A percentile compares a stretch with the other conserved stretches of the same genome.
phyloP scores from a whole-genome alignment of 169 alveolate genomes.

The Plasmodium vinckei region DNA sequence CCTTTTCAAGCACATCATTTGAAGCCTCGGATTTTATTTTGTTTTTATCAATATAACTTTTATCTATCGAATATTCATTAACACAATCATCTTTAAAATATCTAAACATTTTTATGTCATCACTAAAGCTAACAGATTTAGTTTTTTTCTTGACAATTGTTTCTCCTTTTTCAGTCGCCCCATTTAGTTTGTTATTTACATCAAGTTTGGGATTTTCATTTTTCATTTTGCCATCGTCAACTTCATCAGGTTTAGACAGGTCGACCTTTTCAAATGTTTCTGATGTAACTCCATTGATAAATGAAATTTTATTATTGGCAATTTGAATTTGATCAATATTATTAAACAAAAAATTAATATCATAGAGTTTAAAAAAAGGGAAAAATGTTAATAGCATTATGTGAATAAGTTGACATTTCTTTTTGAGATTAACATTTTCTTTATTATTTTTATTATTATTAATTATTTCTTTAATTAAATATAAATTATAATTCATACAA shows the following conservation, averaged over 20 bases:
- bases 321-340: conserved; percentile 22
- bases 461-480: conserved; percentile 24
- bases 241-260: background rate
- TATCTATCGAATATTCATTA: background rate
- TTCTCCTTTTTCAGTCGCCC: background rate
- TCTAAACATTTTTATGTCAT: conserved; percentile 12
- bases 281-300: background rate
- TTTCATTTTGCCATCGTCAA: background rate
- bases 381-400: conserved; percentile 72
- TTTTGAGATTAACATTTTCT: conserved; percentile 13
- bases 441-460: conserved; percentile 6
- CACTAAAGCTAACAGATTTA: conserved; percentile 36
- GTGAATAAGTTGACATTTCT: conserved; percentile 46
- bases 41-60: background rate
- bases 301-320: conserved; percentile 5
- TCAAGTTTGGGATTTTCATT: background rate
- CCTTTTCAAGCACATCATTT: background rate
- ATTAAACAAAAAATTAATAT: conserved; percentile 26
- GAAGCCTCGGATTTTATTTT: background rate
- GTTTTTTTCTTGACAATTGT: background rate
- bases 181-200: background rate
- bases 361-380: conserved; percentile 64
- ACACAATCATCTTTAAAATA: conserved; percentile 33
- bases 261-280: too few relatives aligned
- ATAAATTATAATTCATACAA: conserved; percentile 60